Evolutionary conservation across 2,329 filamentous ascomycete species (phyloP).

Genomic region (Calonectria leucothoes): DNA sequence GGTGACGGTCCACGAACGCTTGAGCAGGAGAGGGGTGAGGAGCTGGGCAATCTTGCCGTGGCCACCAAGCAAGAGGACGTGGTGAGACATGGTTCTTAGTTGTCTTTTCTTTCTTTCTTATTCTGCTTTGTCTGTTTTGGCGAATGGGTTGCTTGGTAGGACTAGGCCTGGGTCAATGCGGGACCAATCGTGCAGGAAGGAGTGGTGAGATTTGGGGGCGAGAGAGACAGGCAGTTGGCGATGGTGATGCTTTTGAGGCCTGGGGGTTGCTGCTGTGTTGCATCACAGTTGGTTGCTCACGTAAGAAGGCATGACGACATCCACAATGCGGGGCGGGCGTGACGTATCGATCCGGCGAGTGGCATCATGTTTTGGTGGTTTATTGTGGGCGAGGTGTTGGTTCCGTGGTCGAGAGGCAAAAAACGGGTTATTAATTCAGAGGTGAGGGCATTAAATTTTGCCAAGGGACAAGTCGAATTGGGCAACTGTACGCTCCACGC

Average conservation of each 20-base stretch:
- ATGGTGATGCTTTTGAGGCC: constrained; percentile 7
- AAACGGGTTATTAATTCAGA: not conserved
- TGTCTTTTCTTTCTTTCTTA: not conserved
- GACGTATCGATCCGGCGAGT: constrained; percentile 9
- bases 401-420: constrained; percentile 3
- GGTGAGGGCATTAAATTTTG: not conserved
- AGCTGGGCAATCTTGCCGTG: constrained; percentile 83
- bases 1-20: constrained; percentile 80
- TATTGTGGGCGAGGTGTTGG: not conserved
- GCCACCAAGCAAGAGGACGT: constrained; percentile 81
- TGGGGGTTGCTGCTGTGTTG: not conserved
- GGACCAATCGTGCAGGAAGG: not conserved
- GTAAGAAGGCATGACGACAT: constrained; percentile 31
- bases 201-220: not conserved
- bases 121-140: not conserved
- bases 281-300: constrained; percentile 16
- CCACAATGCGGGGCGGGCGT: constrained; percentile 23
- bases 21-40: constrained; percentile 80
- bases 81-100: constrained; percentile 48
- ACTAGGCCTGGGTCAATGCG: not conserved
- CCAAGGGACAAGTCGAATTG: not conserved
- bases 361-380: constrained; percentile 2
- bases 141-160: not conserved
- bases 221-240: not conserved
- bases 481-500: not conserved